phyloP scores from a whole-genome alignment of 1,284 basidiomycete genomes.

The Porodaedalea pini region DNA sequence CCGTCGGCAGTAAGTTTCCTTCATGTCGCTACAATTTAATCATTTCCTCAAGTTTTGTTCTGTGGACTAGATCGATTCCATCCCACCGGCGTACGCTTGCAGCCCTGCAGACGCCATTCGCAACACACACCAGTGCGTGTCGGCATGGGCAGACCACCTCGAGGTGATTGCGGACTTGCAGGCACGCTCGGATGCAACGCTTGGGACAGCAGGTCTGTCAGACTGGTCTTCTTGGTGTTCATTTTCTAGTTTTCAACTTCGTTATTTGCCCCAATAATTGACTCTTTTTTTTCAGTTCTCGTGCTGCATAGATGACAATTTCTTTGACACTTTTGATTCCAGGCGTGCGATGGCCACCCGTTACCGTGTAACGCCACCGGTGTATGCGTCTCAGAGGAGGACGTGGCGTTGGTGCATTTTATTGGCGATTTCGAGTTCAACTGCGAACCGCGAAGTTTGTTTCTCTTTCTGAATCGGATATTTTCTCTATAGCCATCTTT shows the following conservation, averaged over 20 bases:
- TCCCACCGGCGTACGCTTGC: constrained; percentile 49
- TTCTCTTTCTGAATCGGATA: background rate
- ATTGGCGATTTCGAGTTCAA: constrained; percentile 49
- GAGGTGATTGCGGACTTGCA: constrained; percentile 39
- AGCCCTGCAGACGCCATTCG: constrained; percentile 43
- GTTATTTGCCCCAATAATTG: background rate
- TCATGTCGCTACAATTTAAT: background rate
- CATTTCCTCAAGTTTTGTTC: background rate
- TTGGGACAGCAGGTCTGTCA: constrained; percentile 42
- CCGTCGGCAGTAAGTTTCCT: constrained; percentile 33
- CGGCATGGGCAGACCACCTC: constrained; percentile 50
- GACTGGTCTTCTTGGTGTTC: constrained; percentile 48
- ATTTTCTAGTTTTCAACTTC: constrained; percentile 16
- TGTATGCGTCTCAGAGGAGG: constrained; percentile 41
- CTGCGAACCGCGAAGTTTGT: constrained; percentile 27
- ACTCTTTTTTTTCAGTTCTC: background rate
- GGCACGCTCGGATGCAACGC: constrained; percentile 37
- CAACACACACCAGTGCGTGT: constrained; percentile 41
- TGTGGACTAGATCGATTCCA: constrained; percentile 43
- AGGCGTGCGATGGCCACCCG: constrained; percentile 46
- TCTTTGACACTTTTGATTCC: constrained; percentile 49
- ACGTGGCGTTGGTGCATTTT: constrained; percentile 42
- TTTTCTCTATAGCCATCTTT: background rate
- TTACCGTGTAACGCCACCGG: constrained; percentile 47
- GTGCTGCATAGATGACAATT: constrained; percentile 42